Base-by-base conservation (phyloP, 2,329 filamentous ascomycete genomes). In the Fusarium udum region DNA sequence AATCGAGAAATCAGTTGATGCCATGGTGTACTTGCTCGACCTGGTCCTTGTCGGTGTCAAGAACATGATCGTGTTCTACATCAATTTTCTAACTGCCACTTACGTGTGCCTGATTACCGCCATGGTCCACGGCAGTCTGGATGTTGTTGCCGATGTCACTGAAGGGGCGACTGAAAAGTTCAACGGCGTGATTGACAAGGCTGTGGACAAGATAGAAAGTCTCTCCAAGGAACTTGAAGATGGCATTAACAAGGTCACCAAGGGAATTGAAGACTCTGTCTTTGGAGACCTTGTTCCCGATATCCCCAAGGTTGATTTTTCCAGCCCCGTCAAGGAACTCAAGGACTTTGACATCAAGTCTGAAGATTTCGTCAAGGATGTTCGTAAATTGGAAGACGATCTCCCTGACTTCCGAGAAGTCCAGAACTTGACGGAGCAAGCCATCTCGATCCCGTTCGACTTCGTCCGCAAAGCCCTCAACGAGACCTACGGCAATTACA, bases 101-200 rank as follows among this genome's bases (percentile, higher is more conserved):
- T 98, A 97, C 79, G 88, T 94, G 74, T 99, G 96, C 79, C 88
- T 99, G 59, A 93, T 97, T 79, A 93, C 93, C 36, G 89, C 97
- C 72, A 91, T 94, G 53, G 88, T 98, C 63, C 90, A 92, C 72
- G 94, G 94, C 71, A 93, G 91, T 77, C 85, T 98, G 58, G 90
- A 94, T 58, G 91, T 91, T 49, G 93, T 87, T 10, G 83, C 86
- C 18, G 82, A 87, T 57, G 82, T 84, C 16, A 85, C 89, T 67
- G 85, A 89, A 74, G 82, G 86, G n/a, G 86, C 84, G 16, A 87
- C 89, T 48, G 80, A 85, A 48, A 82, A 80, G 15, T 85, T 90
- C 77, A 85, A 85, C 69, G 75, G 78, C 34, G 87, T 88, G 46
- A 84, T 90, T 39, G 83, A 86, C 67, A 83, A 83, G 22, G 90